A percentile compares a stretch with the other conserved stretches of the same genome.
These are phyloP conservation scores for Sporothrix inflata DNA, from an alignment of 2,329 filamentous ascomycete genomes.

Conservation along the genomic window DNA sequence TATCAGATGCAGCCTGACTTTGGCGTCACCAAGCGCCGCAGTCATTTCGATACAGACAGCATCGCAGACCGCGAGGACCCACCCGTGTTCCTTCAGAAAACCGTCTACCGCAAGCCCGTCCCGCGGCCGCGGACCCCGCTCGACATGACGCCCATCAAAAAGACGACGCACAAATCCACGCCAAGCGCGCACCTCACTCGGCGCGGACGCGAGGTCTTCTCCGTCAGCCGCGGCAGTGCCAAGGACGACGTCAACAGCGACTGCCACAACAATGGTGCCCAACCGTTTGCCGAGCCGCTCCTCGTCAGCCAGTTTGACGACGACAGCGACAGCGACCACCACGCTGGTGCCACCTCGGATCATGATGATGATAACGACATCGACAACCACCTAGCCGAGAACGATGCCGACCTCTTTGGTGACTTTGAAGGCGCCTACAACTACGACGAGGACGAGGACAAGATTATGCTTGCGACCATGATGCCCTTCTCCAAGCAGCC, in stretches of 20 bases:
- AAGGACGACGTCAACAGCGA: not conserved
- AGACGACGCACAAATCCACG: not conserved
- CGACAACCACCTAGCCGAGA: not conserved
- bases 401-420: conserved; percentile 16
- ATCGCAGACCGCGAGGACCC: not conserved
- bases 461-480: conserved; percentile 29
- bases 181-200: not conserved
- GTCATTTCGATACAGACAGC: not conserved
- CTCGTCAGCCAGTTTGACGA: conserved; percentile 18
- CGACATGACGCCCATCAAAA: conserved; percentile 1
- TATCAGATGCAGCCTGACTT: conserved; percentile 11
- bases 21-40: not conserved
- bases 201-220: not conserved
- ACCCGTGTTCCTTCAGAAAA: conserved; percentile 15
- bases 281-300: conserved; percentile 13
- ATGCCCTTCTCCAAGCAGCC: conserved; percentile 27
- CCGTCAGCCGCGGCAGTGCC: not conserved
- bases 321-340: conserved; percentile 22
- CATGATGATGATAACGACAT: not conserved
- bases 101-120: conserved; percentile 27
- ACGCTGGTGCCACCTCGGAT: not conserved
- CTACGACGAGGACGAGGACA: conserved; percentile 21
- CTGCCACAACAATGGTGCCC: not conserved
- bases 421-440: conserved; percentile 28
- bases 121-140: not conserved